Evolutionary conservation across 257 asterid species (phyloP).

Genomic region (Solanum sitiens): DNA sequence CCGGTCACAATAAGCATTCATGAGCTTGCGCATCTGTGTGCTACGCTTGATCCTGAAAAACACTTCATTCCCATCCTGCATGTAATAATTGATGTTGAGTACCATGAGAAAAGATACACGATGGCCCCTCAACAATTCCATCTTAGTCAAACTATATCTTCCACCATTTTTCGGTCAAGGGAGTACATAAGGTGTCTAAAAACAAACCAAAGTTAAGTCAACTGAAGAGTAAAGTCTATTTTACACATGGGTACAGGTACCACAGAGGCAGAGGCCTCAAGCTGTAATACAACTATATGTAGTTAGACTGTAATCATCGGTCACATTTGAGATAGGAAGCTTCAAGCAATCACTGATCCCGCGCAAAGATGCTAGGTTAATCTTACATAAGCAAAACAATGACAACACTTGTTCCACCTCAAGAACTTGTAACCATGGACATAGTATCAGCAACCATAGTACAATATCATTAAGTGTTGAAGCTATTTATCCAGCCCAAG

Average conservation of each 20-base stretch:
- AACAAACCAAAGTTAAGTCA: neutral
- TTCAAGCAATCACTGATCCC: neutral
- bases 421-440: neutral
- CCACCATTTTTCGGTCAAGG: neutral
- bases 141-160: neutral
- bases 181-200: neutral
- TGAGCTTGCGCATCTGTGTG: constrained; percentile 58
- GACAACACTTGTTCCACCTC: neutral
- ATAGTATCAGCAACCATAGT: neutral
- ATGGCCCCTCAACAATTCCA: neutral
- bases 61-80: constrained; percentile 28
- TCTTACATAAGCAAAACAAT: neutral
- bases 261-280: neutral
- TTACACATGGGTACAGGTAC: neutral
- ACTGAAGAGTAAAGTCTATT: neutral
- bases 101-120: neutral
- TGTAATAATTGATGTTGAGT: neutral
- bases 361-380: neutral
- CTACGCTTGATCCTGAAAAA: constrained; percentile 58
- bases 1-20: constrained; percentile 63
- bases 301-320: neutral
- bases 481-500: neutral
- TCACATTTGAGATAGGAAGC: neutral
- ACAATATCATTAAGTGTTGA: neutral
- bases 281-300: neutral